Base-by-base conservation (phyloP, 2,329 filamentous ascomycete genomes). In the Neophaeococcomyces aloes region DNA sequence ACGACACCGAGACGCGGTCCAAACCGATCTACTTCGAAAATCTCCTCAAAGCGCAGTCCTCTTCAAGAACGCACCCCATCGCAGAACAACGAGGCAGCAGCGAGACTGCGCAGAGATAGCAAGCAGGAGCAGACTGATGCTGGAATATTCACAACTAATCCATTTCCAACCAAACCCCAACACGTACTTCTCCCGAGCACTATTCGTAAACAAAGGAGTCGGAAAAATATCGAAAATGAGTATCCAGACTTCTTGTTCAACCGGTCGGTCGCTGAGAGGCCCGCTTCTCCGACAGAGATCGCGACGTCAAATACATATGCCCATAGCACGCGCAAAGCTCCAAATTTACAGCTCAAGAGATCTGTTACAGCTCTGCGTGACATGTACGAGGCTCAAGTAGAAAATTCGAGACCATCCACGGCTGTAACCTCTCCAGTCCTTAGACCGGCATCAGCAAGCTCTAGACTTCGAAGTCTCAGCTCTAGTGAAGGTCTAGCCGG, bases 131-230 rank as follows among this genome's bases (percentile, higher is more conserved):
- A 37, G 48, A 47, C 40, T 46, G 60, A 63, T 38, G 53, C 53
- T 35, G 56, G 65, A 50, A 55, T 68, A 39, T 68, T 67, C 52
- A 57, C 61, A 8, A 53, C 61, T 29, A 66, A 61, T 13, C 66
- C 67, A 13, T 69, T 65, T 50, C 67, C 67, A n/a, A 68, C 66
- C 10, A 69, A 67, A 45, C 63, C 66, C 13, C 63, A 65, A 38
- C 67, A 70, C 49, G 58, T 69, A 17, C 57, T 70, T 23, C 49
- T 65, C 11, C 67, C 66, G 4, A 61, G 59, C 31, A 60, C 64
- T 3, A 59, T 55, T 15, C 47, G 47, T 18, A 52, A 49, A 31
- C 45, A 53, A 44, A 49, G 43, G 38, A 48, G 48, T 32, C 33
- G 45, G n/a, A 44, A 37, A 6, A 48, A 48, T 35, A 34, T 42